Conservation (phyloP, 768 basidiomycete genomes). For the Lactarius pseudohatsudake region DNA sequence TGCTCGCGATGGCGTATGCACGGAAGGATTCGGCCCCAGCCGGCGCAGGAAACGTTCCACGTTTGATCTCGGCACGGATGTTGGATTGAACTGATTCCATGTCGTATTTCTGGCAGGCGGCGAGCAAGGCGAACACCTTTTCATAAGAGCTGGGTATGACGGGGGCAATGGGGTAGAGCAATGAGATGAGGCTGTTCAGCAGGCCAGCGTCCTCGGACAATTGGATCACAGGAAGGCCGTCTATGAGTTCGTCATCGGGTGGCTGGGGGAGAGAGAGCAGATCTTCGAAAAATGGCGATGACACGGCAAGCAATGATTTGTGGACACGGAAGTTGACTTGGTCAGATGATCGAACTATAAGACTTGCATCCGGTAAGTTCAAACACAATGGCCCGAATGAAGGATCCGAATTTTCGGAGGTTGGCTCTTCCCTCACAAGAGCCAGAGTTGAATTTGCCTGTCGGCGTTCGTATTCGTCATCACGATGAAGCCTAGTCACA, state of each 20-base stretch:
- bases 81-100: constrained; percentile 21
- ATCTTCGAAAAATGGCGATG: constrained; percentile 36
- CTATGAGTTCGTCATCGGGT: background rate
- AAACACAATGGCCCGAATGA: background rate
- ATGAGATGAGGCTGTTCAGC: constrained; percentile 7
- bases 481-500: no score
- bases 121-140: constrained; percentile 13
- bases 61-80: background rate
- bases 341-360: constrained; percentile 35
- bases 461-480: no score
- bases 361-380: constrained; percentile 3
- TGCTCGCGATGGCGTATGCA: constrained; percentile 26
- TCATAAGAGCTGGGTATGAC: constrained; percentile 1
- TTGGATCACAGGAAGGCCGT: constrained; percentile 19
- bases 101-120: constrained; percentile 31
- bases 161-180: constrained; percentile 1
- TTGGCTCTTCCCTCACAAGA: background rate
- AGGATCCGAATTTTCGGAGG: background rate
- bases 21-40: constrained; percentile 15
- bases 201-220: constrained; percentile 15
- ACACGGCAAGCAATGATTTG: constrained; percentile 33
- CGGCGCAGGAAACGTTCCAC: background rate
- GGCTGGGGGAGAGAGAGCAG: constrained; percentile 33
- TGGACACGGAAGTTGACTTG: constrained; percentile 34
- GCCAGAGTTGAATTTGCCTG: background rate